Evolutionary conservation across 169 alveolate species (phyloP), one percentile per base, ranked within the genome.

Genomic region (Amoebophrya sp.): DNA sequence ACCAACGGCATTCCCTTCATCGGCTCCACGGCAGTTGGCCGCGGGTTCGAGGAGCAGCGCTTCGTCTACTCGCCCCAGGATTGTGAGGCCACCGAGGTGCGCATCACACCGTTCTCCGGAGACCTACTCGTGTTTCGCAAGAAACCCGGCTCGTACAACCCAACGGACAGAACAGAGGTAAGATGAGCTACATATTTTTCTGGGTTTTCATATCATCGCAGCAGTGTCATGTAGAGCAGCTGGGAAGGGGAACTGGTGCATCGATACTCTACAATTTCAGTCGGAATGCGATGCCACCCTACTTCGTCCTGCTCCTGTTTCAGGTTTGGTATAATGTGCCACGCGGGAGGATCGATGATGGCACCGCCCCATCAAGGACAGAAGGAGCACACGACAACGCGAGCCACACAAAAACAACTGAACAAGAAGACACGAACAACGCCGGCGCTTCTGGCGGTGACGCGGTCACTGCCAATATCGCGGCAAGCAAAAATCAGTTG

Each of bases 1-100:
- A n/a, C 83, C 10, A 66, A 66, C 35, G 83, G 83, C 35, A 66
- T 66, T n/a, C 83, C 83, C 39, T 66, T 66, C 83, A 66, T 66
- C 35, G 83, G 83, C 35, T 25, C 39, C 83, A 66, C 83, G 7
- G 83, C 83, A 1, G 83, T 12, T 0, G 83, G 83, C 7, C 29
- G 35, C 32, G 83, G 83, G 35, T 66, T 66, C 35, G 83, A 66
- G 83, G 83, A 66, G 83, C 83, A 66, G 35, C 29, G 83, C 29
- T 66, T 66, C 83, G 35, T 66, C 83, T 66, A 66, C 35, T 66
- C 83, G 83, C 83, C 83, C 35, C 32, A 66, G 35, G 35, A 66
- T 25, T 66, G 83, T 25, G 83, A 66, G 7, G 38, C 35, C 2
- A 66, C 83, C 29, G 83, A 66, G 32, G 35, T 66, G 1, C 12